Evolutionary conservation across 2,329 filamentous ascomycete species (phyloP).

Genomic region (Daldinia eschscholtzii): DNA sequence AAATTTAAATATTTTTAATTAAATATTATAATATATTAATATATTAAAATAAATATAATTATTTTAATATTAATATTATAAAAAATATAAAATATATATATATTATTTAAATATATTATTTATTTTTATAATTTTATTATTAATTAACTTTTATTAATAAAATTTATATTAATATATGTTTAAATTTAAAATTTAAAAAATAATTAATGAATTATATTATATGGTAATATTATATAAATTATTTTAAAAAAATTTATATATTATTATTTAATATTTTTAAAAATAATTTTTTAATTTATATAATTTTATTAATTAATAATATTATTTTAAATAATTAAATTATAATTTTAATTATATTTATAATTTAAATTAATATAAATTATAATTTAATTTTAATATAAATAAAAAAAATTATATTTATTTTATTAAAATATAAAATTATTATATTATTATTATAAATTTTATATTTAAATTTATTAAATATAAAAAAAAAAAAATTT

Average conservation of each 20-base stretch:
- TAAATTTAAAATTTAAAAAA: not conserved
- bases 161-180: slow-evolving; percentile 3
- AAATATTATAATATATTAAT: slow-evolving; percentile 16
- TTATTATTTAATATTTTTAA: slow-evolving; percentile 14
- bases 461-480: not conserved
- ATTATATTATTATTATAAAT: slow-evolving; percentile 3
- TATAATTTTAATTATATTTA: not conserved
- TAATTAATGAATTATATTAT: not conserved
- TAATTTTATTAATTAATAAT: not conserved
- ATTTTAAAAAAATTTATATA: slow-evolving; percentile 15
- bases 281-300: not conserved
- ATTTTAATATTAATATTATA: slow-evolving; percentile 3
- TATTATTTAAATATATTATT: slow-evolving; percentile 9
- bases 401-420: not conserved
- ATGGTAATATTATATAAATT: slow-evolving; percentile 1
- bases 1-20: slow-evolving; percentile 5
- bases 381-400: not conserved
- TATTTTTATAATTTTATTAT: slow-evolving; percentile 11
- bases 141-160: slow-evolving; percentile 4
- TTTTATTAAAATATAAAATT: not conserved
- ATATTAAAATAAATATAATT: slow-evolving; percentile 1
- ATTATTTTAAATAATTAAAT: not conserved
- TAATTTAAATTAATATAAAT: not conserved
- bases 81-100: not conserved
- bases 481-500: not conserved